Conservation (phyloP, 306 rosid species). For the Vigna hirtella region DNA sequence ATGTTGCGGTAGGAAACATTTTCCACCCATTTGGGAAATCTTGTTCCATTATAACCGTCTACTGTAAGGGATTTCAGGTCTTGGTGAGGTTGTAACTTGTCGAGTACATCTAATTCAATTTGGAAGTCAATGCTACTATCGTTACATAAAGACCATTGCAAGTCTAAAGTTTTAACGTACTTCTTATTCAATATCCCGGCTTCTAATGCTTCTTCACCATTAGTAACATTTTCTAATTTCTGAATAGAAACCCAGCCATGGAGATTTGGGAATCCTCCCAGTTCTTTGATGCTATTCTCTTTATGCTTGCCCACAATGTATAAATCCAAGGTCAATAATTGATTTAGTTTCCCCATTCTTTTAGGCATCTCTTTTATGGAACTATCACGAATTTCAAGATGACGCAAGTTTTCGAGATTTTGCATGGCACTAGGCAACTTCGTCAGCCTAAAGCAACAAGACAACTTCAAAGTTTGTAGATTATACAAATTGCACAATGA, state of each 20-base stretch:
- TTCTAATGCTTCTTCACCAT: background rate
- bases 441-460: rapidly evolving
- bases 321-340: background rate
- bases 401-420: background rate
- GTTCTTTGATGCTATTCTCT: background rate
- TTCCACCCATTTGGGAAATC: background rate
- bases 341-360: background rate
- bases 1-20: background rate
- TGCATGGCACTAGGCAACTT: background rate
- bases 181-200: background rate
- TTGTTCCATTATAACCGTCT: background rate
- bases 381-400: background rate
- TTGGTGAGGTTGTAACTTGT: background rate
- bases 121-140: background rate
- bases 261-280: conserved; percentile 1
- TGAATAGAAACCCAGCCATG: background rate
- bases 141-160: background rate
- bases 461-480: background rate
- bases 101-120: background rate
- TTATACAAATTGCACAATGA: background rate
- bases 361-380: background rate
- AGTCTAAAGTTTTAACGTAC: background rate
- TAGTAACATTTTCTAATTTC: background rate
- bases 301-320: background rate
- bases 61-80: background rate